Evolutionary conservation across 768 basidiomycete genomes (phyloP).

Genomic region (Mycena maculata): DNA sequence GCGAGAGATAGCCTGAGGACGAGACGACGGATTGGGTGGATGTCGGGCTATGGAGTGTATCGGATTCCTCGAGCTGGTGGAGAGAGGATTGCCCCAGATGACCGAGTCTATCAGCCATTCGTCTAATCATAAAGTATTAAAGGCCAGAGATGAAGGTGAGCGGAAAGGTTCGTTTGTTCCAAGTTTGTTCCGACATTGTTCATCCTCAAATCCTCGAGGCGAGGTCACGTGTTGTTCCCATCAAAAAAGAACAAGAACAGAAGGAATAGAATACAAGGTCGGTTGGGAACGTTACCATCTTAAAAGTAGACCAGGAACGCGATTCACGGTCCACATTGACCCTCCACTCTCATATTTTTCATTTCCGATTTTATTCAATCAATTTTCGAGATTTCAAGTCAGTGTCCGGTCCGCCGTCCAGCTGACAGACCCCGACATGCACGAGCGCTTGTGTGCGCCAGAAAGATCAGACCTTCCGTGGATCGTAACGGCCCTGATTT

Average conservation of each 20-base stretch:
- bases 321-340: no score
- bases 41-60: constrained; percentile 35
- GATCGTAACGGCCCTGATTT: no score
- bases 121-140: constrained; percentile 58
- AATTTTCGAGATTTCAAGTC: no score
- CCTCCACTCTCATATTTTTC: no score
- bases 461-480: no score
- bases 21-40: constrained; percentile 47
- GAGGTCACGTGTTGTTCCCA: neutral
- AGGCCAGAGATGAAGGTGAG: constrained; percentile 16
- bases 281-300: neutral
- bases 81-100: constrained; percentile 48
- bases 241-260: constrained; percentile 22
- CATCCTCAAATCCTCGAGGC: constrained; percentile 9
- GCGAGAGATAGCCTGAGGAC: constrained; percentile 42
- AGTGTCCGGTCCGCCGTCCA: no score
- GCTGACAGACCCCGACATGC: no score
- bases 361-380: no score
- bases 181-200: constrained; percentile 30
- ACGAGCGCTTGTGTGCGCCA: no score
- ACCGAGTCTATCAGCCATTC: constrained; percentile 63
- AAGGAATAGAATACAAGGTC: constrained; percentile 2
- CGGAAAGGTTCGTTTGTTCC: no score
- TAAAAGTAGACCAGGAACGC: no score
- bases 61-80: constrained; percentile 14